Base-by-base conservation (phyloP, 495 filamentous ascomycete species). In the Tuber aestivum region DNA sequence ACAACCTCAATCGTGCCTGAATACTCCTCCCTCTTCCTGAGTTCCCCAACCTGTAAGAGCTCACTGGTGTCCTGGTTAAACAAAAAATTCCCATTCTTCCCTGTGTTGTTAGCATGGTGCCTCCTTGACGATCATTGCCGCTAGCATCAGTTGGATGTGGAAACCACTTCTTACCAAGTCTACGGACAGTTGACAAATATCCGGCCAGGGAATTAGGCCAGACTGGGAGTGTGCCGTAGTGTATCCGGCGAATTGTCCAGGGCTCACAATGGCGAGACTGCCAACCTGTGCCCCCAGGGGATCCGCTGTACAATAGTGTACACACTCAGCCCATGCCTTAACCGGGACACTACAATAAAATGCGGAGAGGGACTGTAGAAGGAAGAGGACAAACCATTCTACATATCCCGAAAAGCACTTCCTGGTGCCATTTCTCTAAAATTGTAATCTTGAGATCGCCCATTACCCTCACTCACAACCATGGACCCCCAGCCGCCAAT, bases 401-500 rank as follows among this genome's bases (percentile, higher is more conserved):
- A 83, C 82, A 83, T 83, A 65, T 83, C 71, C n/a, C 82, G 75
- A 1, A 50, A 69, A 14, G 78, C 77, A 38, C 48, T 74, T 35
- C 70, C 77, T 8, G 82, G 82, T 0, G 82, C 82, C 71, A 70
- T 76, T 73, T 83, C 82, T 18, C 82, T 71, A 50, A 83, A 83
- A 75, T 83, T 83, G 70, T 83, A 83, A 69, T 72, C 76, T 41
- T 77, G 83, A n/a, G 75, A 78, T 38, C 74, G 73, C 0, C 82
- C 82, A 70, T 81, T 61, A 16, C 70, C 69, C 27, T 72, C 76
- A 42, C 81, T 73, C 65, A 77, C 74, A 20, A 83, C 82, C 78
- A 82, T 78, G 71, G 83, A 83, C 35, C 82, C 82, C 18, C 82
- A 81, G 16, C 82, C 82, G 41, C 82, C 82, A 23, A 83, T 70